Base-by-base conservation (phyloP, 768 basidiomycete genomes). In the Russula lepida region DNA sequence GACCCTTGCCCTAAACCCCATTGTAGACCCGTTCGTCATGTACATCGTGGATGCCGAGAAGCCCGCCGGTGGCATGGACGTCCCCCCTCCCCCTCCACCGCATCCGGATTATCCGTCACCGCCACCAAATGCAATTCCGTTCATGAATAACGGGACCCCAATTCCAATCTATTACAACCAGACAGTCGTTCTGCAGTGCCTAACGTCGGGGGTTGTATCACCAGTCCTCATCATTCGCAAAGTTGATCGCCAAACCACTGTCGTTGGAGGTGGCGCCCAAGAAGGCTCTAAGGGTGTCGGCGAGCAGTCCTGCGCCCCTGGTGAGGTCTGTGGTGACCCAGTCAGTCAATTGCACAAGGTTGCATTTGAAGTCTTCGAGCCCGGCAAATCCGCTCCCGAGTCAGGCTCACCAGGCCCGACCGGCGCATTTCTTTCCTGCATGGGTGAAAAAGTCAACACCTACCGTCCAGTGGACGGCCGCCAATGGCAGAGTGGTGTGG, bases 141-240 rank as follows among this genome's bases (percentile, higher is more conserved):
- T 90, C 73, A 85, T 85, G 44, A 86, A 85, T 71, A 89, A 89
- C 66, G 87, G 89, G 0, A 85, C 86, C 4, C 88, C 88, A 68
- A 92, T 92, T 50, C 88, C 93, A 19, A 86, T 98, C 60, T 92
- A 94, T 74, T 98, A 98, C 79, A 98, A 98, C 70, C 90, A 95
- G 72, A 94, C 92, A 1, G 89, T 98, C 50, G 92, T 98, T 32
- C 74, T 98, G 37, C 95, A 98, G 70, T 98, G 94, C 69, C 77
- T 95, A 65, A 89, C 89, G 1, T 95, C 95, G 3, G 95, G 94
- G 30, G 89, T 94, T 46, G 89, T 95, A 67, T 92, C 90, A 60
- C 95, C 95, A 11, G 85, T 94, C 43, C 79, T 98, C 47, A 89
- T 98, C 74, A 89, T 98, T 66, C 89, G 95, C 57, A 92, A 94